These are phyloP conservation scores for Colletotrichum coccodes DNA, from an alignment of 2,329 filamentous ascomycete species.

Conservation along the genomic window DNA sequence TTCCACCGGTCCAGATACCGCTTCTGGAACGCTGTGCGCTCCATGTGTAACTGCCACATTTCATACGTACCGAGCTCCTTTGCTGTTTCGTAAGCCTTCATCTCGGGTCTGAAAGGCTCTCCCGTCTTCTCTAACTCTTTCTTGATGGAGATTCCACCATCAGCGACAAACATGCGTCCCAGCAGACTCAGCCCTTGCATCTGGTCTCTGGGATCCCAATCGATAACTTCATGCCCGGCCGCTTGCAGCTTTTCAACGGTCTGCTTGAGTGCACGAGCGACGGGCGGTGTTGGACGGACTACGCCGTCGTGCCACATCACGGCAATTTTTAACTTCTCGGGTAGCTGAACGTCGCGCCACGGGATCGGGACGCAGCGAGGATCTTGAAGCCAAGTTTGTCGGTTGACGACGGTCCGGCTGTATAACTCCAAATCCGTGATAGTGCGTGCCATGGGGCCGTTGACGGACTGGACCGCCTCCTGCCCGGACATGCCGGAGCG, in stretches of 20 bases:
- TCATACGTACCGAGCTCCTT: slow-evolving; percentile 52
- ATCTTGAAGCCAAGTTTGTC: slow-evolving; percentile 66
- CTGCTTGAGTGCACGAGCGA: slow-evolving; percentile 64
- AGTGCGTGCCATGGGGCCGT: slow-evolving; percentile 69
- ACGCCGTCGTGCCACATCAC: slow-evolving; percentile 74
- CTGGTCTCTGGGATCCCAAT: slow-evolving; percentile 59
- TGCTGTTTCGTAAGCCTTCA: slow-evolving; percentile 45
- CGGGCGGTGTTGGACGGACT: slow-evolving; percentile 73
- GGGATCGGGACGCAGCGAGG: slow-evolving; percentile 68
- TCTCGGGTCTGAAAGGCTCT: slow-evolving; percentile 54
- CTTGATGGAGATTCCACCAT: slow-evolving; percentile 54
- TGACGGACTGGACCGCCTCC: slow-evolving; percentile 71
- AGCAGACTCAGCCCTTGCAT: slow-evolving; percentile 48
- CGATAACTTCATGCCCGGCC: slow-evolving; percentile 62
- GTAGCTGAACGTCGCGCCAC: slow-evolving; percentile 54
- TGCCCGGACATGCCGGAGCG: slow-evolving; percentile 71
- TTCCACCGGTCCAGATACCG: slow-evolving; percentile 58
- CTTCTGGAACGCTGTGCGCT: slow-evolving; percentile 57
- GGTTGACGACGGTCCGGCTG: slow-evolving; percentile 59
- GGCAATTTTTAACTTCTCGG: slow-evolving; percentile 61
- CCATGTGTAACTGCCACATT: slow-evolving; percentile 59
- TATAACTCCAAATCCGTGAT: slow-evolving; percentile 67
- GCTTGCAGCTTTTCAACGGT: slow-evolving; percentile 51
- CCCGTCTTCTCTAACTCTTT: slow-evolving; percentile 51
- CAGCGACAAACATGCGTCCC: slow-evolving; percentile 58